Percentiles rank a stretch among this genome's conserved stretches.
These are phyloP conservation scores for Paspalum vaginatum DNA, from an alignment of 176 grass and related monocot genomes.

Conservation along the genomic window DNA sequence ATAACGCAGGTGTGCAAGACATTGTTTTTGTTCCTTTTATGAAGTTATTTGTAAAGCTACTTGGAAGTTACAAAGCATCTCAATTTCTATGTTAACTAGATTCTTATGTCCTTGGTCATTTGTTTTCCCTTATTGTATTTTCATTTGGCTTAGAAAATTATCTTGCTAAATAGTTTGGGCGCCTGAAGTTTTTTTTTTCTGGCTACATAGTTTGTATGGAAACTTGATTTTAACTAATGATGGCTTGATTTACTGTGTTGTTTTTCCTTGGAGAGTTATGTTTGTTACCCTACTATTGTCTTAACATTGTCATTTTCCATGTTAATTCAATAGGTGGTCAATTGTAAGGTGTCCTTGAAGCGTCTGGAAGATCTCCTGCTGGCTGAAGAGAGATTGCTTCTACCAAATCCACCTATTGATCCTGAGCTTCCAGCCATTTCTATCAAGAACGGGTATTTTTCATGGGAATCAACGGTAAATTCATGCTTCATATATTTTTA, in stretches of 20 bases:
- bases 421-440: slow-evolving; percentile 77
- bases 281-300: slow-evolving; percentile 8
- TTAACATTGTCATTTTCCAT: slow-evolving; percentile 30
- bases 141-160: slow-evolving; percentile 12
- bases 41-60: slow-evolving; percentile 34
- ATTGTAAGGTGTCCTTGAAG: slow-evolving; percentile 92
- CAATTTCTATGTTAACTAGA: background rate
- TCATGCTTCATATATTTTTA: slow-evolving; percentile 31
- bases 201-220: background rate
- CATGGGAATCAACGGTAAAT: slow-evolving; percentile 85
- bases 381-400: slow-evolving; percentile 82
- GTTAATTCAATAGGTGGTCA: slow-evolving; percentile 76
- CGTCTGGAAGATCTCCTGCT: slow-evolving; percentile 86
- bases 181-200: too few species aligned
- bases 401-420: slow-evolving; percentile 86
- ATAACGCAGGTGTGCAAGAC: slow-evolving; percentile 85
- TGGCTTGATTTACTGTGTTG: background rate
- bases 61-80: slow-evolving; percentile 3
- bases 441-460: slow-evolving; percentile 93
- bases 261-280: background rate
- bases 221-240: slow-evolving; percentile 20
- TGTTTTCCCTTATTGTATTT: background rate
- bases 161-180: background rate
- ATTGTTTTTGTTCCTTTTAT: background rate
- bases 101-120: background rate